These are phyloP conservation scores for Citrullus amarus DNA, from an alignment of 306 rosid species.

Conservation along the genomic window DNA sequence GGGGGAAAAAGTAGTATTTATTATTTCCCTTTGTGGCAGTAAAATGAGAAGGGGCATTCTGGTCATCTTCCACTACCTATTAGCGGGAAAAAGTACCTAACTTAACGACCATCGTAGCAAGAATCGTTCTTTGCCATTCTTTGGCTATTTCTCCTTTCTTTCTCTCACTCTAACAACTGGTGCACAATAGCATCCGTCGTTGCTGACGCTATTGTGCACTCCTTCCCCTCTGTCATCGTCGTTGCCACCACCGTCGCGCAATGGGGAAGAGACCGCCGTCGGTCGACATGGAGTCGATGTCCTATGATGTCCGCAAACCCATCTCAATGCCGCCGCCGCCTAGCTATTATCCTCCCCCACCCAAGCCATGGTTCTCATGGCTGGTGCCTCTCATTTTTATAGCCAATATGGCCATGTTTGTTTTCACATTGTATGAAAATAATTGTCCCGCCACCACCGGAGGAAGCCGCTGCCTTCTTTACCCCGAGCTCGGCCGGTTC, in stretches of 20 bases:
- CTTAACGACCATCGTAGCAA: slow-evolving; percentile 24
- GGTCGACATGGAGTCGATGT: slow-evolving; percentile 46
- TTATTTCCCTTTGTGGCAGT: background rate
- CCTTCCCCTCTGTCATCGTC: background rate
- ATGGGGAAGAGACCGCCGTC: slow-evolving; percentile 50
- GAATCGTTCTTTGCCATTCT: slow-evolving; percentile 22
- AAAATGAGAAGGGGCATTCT: background rate
- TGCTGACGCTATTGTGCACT: slow-evolving; percentile 4
- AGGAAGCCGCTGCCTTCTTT: slow-evolving; percentile 24
- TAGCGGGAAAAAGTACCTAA: slow-evolving; percentile 37
- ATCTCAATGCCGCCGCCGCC: slow-evolving; percentile 26
- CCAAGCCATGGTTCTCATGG: slow-evolving; percentile 53
- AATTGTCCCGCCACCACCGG: slow-evolving; percentile 38
- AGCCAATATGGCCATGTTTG: slow-evolving; percentile 33
- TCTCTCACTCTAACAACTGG: slow-evolving; percentile 12
- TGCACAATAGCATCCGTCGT: slow-evolving; percentile 7
- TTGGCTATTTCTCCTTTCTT: slow-evolving; percentile 10
- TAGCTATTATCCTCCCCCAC: slow-evolving; percentile 22
- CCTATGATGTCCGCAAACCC: background rate
- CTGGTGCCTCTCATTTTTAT: slow-evolving; percentile 48
- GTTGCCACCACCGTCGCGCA: background rate
- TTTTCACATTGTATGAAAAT: slow-evolving; percentile 47
- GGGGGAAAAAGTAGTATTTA: background rate
- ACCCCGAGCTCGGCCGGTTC: slow-evolving; percentile 31
- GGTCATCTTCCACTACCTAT: slow-evolving; percentile 9